A percentile compares a stretch with the other conserved stretches of the same genome.
These are phyloP conservation scores for Monosporascus ibericus DNA, from an alignment of 2,329 filamentous ascomycete genomes.

Conservation along the genomic window DNA sequence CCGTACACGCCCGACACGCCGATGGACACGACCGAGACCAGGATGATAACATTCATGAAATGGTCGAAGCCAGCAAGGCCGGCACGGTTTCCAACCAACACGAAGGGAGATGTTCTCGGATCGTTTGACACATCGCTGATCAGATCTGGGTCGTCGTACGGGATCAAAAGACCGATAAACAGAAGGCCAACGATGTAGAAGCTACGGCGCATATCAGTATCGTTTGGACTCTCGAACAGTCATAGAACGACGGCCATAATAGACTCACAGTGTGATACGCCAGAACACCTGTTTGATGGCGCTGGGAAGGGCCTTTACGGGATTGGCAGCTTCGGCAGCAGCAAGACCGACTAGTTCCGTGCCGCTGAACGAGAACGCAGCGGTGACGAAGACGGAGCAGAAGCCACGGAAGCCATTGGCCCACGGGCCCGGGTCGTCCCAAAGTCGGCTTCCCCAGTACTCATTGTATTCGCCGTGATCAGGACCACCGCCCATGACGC, in stretches of 20 bases:
- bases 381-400: slow-evolving; percentile 66
- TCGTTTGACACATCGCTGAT: slow-evolving; percentile 41
- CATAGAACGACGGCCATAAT: neutral
- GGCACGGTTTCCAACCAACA: slow-evolving; percentile 50
- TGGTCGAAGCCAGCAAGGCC: slow-evolving; percentile 45
- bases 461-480: slow-evolving; percentile 35
- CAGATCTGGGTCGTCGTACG: slow-evolving; percentile 39
- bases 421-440: slow-evolving; percentile 52
- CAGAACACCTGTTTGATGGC: slow-evolving; percentile 76
- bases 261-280: slow-evolving; percentile 43
- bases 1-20: slow-evolving; percentile 55
- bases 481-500: slow-evolving; percentile 56
- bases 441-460: slow-evolving; percentile 45
- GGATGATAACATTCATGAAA: slow-evolving; percentile 55
- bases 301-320: slow-evolving; percentile 66
- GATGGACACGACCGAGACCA: slow-evolving; percentile 53
- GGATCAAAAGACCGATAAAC: slow-evolving; percentile 45
- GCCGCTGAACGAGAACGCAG: slow-evolving; percentile 67
- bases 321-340: slow-evolving; percentile 65
- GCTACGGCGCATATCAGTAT: slow-evolving; percentile 11
- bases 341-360: slow-evolving; percentile 71
- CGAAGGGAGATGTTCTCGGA: slow-evolving; percentile 47
- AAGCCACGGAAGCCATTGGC: slow-evolving; percentile 70
- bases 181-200: slow-evolving; percentile 50
- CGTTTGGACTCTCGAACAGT: neutral